A percentile compares a stretch with the other conserved stretches of the same genome.
These are phyloP conservation scores for Medicago arabica DNA, from an alignment of 306 rosid genomes.

Conservation along the genomic window DNA sequence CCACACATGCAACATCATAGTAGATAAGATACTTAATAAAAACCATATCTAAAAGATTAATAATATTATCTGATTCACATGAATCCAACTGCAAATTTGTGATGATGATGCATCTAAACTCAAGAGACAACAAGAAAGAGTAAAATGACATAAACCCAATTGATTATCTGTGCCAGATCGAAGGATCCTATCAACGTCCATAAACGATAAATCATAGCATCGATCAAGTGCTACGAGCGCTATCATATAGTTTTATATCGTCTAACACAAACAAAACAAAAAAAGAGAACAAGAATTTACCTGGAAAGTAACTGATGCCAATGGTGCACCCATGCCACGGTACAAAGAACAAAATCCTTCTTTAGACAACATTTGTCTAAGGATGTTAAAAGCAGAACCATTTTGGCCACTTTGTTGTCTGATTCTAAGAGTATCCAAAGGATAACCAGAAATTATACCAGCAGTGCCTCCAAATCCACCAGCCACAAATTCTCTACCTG, in stretches of 20 bases:
- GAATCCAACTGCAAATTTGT: conserved; percentile 11
- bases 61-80: conserved; percentile 9
- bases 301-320: conserved; percentile 91
- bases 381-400: conserved; percentile 65
- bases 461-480: conserved; percentile 93
- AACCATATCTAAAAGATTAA: conserved; percentile 5
- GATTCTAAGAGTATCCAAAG: conserved; percentile 78
- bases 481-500: conserved; percentile 90
- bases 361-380: conserved; percentile 54
- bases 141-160: conserved; percentile 6
- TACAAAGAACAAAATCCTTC: conserved; percentile 78
- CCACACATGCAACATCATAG: neutral
- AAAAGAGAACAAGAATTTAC: conserved; percentile 22
- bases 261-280: neutral
- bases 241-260: neutral
- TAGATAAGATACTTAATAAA: conserved; percentile 23
- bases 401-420: conserved; percentile 58
- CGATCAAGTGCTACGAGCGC: neutral
- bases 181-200: neutral
- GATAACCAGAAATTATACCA: conserved; percentile 81
- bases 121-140: neutral
- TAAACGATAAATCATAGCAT: neutral
- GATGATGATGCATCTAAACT: conserved; percentile 19
- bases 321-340: conserved; percentile 88
- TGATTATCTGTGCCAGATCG: neutral